phyloP scores from a whole-genome alignment of 1,284 basidiomycete genomes.

The Volvariella volvacea region DNA sequence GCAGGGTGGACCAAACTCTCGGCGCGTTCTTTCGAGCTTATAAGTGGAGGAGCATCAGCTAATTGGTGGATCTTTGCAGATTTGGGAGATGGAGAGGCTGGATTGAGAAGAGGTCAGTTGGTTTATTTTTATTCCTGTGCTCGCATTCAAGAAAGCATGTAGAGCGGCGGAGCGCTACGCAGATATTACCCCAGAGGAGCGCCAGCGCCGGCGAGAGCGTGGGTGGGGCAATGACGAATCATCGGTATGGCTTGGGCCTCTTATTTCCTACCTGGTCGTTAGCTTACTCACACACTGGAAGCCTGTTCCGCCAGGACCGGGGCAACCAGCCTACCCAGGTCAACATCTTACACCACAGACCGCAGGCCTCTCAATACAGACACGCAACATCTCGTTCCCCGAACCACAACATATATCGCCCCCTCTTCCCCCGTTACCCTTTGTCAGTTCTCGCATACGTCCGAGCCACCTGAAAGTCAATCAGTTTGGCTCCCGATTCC shows the following conservation, averaged over 20 bases:
- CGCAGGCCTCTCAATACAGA: conserved; percentile 36
- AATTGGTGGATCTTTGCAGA: conserved; percentile 27
- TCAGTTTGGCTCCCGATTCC: conserved; percentile 75
- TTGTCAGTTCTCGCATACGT: conserved; percentile 41
- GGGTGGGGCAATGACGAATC: conserved; percentile 56
- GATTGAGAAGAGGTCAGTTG: conserved; percentile 72
- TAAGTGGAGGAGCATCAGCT: conserved; percentile 3
- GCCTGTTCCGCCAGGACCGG: too few species aligned
- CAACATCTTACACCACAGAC: not conserved
- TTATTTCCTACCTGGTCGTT: not conserved
- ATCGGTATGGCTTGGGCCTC: conserved; percentile 4
- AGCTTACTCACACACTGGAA: not conserved
- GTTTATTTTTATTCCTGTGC: not conserved
- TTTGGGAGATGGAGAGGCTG: conserved; percentile 79
- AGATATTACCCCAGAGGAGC: conserved; percentile 54
- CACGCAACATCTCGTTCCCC: conserved; percentile 26
- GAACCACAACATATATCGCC: conserved; percentile 27
- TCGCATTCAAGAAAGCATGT: conserved; percentile 8
- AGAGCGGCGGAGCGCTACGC: conserved; percentile 78
- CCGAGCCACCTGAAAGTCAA: conserved; percentile 62
- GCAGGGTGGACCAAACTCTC: conserved; percentile 71
- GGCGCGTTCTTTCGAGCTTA: conserved; percentile 27
- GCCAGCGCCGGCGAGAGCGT: conserved; percentile 46
- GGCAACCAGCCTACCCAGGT: too few species aligned
- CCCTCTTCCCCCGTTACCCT: conserved; percentile 32